Evolutionary conservation across 192 early-diverging fungal genomes (phyloP), one percentile per base, ranked within the genome.

Genomic region (Cladochytrium replicatum): DNA sequence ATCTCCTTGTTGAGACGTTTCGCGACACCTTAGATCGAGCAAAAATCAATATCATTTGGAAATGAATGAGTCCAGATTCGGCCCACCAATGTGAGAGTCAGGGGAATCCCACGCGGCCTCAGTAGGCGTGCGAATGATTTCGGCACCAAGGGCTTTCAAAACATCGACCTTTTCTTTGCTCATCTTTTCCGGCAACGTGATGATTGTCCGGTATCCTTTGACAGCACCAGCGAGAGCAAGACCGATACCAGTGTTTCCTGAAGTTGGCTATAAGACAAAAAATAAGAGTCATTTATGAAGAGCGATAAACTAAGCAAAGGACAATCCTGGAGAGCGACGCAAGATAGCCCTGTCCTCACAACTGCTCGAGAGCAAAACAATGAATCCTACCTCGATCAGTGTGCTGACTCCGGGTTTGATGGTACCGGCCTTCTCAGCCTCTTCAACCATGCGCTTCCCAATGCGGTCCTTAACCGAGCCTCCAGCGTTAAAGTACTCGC

Each of bases 181-280:
- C 96, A 99, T 99, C 66, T 99, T 99, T 67, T 99, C 96, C 22
- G 96, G 96, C 22, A 99, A 74, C 8, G 96, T 99, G 52, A 99
- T 99, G 60, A 99, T 93, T 57, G 86, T 82, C 52, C 85, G 79
- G 75, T 99, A 99, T 26, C 96, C 96, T 73, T 95, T 99, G 41
- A 99, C 88, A n/a, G 96, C 93, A 37, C 87, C 90, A 47, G 93
- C 80, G 29, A 99, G 69, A 39, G 96, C 96, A 39, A 99, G 78
- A 38, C 96, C 96, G 59, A 99, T 99, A 52, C 95, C 96, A 25
- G 96, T 99, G 74, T 99, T 99, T 58, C 96, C 96, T 22, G 92
- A 96, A 21, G 96, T 99, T 32, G 96, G 91, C 69, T 67, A n/a
- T n/a, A n/a, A n/a, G 37, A 3, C 13, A 24, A 27, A 2, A 57